A percentile compares a stretch with the other conserved stretches of the same genome.
phyloP scores from a whole-genome alignment of 148 eudicot genomes.

The Rhododendron vialii region DNA sequence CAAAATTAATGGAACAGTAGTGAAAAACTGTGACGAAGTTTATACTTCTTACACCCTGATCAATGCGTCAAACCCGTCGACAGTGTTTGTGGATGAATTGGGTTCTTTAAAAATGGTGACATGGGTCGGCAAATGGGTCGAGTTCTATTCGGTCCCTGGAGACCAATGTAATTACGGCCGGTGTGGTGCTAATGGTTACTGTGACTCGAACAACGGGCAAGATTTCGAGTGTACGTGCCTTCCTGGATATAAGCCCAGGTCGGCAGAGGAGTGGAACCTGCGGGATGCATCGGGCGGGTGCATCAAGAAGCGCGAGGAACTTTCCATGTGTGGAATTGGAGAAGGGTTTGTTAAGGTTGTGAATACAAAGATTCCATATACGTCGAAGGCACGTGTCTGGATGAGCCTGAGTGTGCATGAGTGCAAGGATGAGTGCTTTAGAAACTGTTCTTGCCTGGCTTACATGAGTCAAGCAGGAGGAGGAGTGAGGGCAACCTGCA shows the following conservation, averaged over 20 bases:
- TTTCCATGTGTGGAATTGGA: constrained; percentile 30
- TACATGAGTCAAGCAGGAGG: background rate
- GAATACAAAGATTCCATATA: constrained; percentile 40
- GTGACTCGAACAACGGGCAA: background rate
- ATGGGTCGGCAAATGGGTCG: background rate
- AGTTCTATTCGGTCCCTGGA: background rate
- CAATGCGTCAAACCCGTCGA: background rate
- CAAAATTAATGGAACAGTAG: background rate
- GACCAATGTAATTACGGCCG: background rate
- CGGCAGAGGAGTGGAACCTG: background rate
- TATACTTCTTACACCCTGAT: background rate
- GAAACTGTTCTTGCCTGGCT: constrained; percentile 1
- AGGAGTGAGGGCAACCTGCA: background rate
- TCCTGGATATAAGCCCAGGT: background rate
- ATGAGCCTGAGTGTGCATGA: background rate
- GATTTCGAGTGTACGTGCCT: background rate
- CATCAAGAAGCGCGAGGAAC: constrained; percentile 20
- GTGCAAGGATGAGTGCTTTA: background rate
- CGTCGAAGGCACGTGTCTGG: background rate
- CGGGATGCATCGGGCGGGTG: constrained; percentile 46
- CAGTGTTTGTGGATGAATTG: background rate
- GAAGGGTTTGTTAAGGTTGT: constrained; percentile 45
- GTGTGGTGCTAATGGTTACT: background rate
- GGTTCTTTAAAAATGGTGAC: background rate
- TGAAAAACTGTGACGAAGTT: background rate